These are phyloP conservation scores for Fusarium paranaense DNA, from an alignment of 2,329 filamentous ascomycete genomes.

Conservation along the genomic window DNA sequence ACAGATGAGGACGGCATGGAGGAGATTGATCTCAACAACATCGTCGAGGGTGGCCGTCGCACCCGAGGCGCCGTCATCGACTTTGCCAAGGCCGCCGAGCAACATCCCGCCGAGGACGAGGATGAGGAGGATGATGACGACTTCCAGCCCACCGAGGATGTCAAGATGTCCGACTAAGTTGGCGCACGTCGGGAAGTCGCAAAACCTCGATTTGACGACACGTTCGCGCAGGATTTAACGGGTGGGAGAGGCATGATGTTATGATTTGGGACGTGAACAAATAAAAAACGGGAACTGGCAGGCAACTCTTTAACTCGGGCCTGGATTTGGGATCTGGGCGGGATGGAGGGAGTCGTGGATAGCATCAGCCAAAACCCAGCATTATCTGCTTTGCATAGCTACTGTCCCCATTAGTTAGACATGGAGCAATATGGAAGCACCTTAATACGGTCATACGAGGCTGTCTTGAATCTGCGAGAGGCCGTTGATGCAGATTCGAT, in stretches of 20 bases:
- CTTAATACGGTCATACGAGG: slow-evolving; percentile 18
- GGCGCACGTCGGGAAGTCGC: neutral
- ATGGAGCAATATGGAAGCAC: slow-evolving; percentile 28
- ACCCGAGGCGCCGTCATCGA: slow-evolving; percentile 94
- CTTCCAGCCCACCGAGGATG: slow-evolving; percentile 73
- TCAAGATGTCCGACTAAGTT: slow-evolving; percentile 70
- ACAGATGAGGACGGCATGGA: slow-evolving; percentile 87
- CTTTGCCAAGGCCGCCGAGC: slow-evolving; percentile 88
- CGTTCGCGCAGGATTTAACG: neutral
- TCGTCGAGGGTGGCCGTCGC: slow-evolving; percentile 81
- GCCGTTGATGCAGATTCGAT: neutral
- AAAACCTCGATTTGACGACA: neutral
- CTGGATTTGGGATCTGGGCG: slow-evolving; percentile 31
- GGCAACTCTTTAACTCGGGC: slow-evolving; percentile 32
- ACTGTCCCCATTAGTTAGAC: slow-evolving; percentile 20
- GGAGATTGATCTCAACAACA: slow-evolving; percentile 91
- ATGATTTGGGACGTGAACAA: slow-evolving; percentile 38
- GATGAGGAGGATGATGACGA: slow-evolving; percentile 84
- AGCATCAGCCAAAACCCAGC: slow-evolving; percentile 29
- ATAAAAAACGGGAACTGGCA: slow-evolving; percentile 26
- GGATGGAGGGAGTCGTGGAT: slow-evolving; percentile 31
- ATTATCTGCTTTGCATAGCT: slow-evolving; percentile 38
- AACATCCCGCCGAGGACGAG: slow-evolving; percentile 82
- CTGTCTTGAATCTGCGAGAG: neutral
- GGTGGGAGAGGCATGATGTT: slow-evolving; percentile 31